These are phyloP conservation scores for Biscutella auriculata DNA, from an alignment of 441 rosid genomes.

Conservation along the genomic window DNA sequence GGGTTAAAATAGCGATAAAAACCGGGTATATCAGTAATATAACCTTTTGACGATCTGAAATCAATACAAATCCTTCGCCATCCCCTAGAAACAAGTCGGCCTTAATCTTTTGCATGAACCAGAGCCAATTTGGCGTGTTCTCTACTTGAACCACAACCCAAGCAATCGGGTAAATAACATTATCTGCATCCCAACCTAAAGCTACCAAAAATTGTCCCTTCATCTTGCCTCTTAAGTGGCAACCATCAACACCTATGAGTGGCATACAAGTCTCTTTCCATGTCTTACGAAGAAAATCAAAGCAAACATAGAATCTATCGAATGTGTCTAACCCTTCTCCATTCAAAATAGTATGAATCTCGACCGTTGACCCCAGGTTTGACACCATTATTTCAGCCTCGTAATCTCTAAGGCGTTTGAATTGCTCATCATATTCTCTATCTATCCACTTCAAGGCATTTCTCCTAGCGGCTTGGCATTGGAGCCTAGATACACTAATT, in stretches of 20 bases:
- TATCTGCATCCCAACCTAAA: background rate
- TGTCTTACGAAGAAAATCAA: background rate
- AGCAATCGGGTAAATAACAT: background rate
- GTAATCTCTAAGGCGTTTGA: background rate
- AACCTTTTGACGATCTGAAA: too few species aligned
- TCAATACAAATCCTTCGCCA: too few species aligned
- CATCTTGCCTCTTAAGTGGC: background rate
- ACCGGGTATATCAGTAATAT: too few species aligned
- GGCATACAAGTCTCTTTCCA: background rate
- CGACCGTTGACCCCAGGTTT: background rate
- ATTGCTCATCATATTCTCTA: background rate
- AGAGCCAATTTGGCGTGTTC: too few species aligned
- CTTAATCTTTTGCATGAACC: too few species aligned
- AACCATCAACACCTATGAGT: background rate
- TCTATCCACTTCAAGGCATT: background rate
- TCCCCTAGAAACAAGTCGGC: too few species aligned
- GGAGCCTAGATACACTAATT: background rate
- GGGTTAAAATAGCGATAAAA: too few species aligned
- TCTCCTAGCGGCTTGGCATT: background rate
- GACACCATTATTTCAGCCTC: background rate
- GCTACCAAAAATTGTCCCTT: background rate
- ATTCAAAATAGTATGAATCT: background rate
- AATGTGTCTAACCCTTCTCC: background rate
- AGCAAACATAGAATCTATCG: background rate
- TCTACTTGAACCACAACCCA: too few species aligned